Evolutionary conservation across 164 flowering plant species (phyloP), one percentile per base, ranked within the genome.

Genomic region (Sextonia rubra): DNA sequence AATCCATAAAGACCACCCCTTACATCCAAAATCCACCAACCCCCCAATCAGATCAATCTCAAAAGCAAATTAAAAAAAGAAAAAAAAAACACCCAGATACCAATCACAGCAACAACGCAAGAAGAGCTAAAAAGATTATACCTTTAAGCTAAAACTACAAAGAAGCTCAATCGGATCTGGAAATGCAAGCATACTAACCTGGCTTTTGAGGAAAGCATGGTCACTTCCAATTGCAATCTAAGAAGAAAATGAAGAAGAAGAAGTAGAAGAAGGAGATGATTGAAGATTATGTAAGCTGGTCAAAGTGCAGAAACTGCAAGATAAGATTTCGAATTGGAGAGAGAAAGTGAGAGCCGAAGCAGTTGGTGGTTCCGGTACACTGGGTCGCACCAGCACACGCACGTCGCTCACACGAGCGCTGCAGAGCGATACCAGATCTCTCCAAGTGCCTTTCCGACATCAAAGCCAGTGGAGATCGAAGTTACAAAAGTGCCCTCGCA

Each of bases 151-250:
- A 32, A 71, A 23, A 22, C 47, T 30, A 69, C 26, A 69, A 2
- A 47, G 65, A 67, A 68, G 12, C 24, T 18, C 23, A 64, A 69
- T 32, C 48, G 79, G 87, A 87, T 83, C 87, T 78, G 70, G 47
- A 58, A 25, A 15, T 48, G 64, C 0, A 56, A 71, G 64, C 12
- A 6, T 7, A 77, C 88, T 78, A 75, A 87, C 93, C 80, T 89
- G 80, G 90, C 72, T 76, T 84, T 87, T 5, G 93, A 71, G 60
- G 93, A 76, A 80, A 86, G 79, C 85, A 75, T 80, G 76, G 77
- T 72, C 60, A 70, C 18, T 69, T 61, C 6, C 26, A 61, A 63
- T 48, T 37, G 44, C 44, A 37, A 37, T 1, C 44, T 37, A 37
- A 37, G 11, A 24, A 24, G 64, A 15, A 64, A 12, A 27, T 12